Conservation (phyloP, 1,284 basidiomycete species). For the Sporisorium scitamineum region DNA sequence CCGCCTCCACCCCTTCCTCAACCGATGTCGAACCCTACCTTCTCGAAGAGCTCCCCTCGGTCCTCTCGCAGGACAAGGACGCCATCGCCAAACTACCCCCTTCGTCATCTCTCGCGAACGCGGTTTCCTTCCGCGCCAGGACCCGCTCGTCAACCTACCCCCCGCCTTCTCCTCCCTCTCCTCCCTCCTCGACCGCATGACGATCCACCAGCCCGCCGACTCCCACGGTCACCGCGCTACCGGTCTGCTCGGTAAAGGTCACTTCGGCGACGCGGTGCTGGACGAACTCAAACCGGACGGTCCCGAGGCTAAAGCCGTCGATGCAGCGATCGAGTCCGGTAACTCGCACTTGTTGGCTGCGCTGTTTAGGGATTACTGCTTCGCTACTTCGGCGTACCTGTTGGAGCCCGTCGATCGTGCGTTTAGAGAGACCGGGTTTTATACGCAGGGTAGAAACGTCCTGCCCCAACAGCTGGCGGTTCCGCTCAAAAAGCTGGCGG, state of each 20-base stretch:
- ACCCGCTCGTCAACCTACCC: constrained; percentile 58
- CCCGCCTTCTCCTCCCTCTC: constrained; percentile 47
- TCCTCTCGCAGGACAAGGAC: constrained; percentile 27
- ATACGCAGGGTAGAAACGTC: constrained; percentile 50
- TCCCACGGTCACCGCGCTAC: constrained; percentile 39
- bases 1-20: constrained; percentile 17
- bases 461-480: constrained; percentile 58
- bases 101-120: constrained; percentile 55
- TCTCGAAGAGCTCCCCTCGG: constrained; percentile 52
- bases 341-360: constrained; percentile 60
- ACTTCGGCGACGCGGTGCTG: constrained; percentile 62
- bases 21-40: constrained; percentile 53
- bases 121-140: constrained; percentile 58
- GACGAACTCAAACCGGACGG: constrained; percentile 51
- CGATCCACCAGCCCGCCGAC: constrained; percentile 61
- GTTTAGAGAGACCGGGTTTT: constrained; percentile 58
- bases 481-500: constrained; percentile 61
- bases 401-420: constrained; percentile 61
- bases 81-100: constrained; percentile 52
- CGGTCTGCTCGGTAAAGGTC: constrained; percentile 61
- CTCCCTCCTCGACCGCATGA: constrained; percentile 63
- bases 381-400: constrained; percentile 63
- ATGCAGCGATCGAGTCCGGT: constrained; percentile 38
- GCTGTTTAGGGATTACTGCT: constrained; percentile 67
- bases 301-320: constrained; percentile 44